Conservation (phyloP, 2,329 filamentous ascomycete species). For the Pochonia chlamydosporia region DNA sequence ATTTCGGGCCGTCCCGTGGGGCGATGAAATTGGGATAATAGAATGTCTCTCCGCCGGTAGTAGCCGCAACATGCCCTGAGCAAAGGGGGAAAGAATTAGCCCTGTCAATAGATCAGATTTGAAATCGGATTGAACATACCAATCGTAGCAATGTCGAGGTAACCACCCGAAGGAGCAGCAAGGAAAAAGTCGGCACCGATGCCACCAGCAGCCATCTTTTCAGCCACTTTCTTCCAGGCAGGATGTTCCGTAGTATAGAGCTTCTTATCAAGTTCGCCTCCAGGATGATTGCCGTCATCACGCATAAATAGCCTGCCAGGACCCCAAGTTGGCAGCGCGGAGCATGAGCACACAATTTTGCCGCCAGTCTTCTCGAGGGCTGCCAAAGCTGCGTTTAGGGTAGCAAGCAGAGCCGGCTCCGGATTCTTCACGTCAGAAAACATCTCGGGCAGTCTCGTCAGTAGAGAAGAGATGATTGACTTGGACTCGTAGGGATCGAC, state of each 20-base stretch:
- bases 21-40: slow-evolving; percentile 96
- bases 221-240: slow-evolving; percentile 77
- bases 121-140: slow-evolving; percentile 41
- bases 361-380: slow-evolving; percentile 83
- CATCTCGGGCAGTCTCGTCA: slow-evolving; percentile 75
- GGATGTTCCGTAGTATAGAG: slow-evolving; percentile 86
- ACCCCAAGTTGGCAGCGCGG: slow-evolving; percentile 86
- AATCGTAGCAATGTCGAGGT: slow-evolving; percentile 88
- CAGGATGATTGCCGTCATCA: slow-evolving; percentile 80
- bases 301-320: slow-evolving; percentile 79
- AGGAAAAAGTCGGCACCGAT: slow-evolving; percentile 93
- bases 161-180: slow-evolving; percentile 82
- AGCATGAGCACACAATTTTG: slow-evolving; percentile 83
- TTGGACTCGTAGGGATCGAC: slow-evolving; percentile 91
- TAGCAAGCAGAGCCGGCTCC: slow-evolving; percentile 80
- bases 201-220: slow-evolving; percentile 81
- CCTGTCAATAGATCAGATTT: neutral
- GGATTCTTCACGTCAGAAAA: slow-evolving; percentile 86
- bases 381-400: slow-evolving; percentile 76
- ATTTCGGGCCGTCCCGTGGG: slow-evolving; percentile 75
- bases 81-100: slow-evolving; percentile 3
- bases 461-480: slow-evolving; percentile 79
- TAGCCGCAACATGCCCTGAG: slow-evolving; percentile 72
- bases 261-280: slow-evolving; percentile 87
- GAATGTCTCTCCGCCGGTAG: slow-evolving; percentile 91